phyloP scores from a whole-genome alignment of 768 basidiomycete genomes.

The Kondoa subrosea region DNA sequence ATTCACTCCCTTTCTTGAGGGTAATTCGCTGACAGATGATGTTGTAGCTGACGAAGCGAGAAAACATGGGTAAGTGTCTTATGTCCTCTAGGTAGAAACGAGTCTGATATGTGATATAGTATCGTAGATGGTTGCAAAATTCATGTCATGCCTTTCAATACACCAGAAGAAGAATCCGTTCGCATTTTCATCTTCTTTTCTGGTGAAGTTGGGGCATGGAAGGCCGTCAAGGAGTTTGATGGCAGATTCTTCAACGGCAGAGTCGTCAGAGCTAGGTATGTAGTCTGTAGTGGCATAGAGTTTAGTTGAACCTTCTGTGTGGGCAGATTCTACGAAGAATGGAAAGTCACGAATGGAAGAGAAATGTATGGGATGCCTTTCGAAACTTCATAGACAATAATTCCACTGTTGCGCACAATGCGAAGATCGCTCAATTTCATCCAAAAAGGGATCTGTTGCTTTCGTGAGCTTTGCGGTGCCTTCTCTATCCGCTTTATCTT shows the following conservation, averaged over 20 bases:
- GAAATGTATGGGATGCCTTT: constrained; percentile 3
- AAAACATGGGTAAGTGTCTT: constrained; percentile 11
- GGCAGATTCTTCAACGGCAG: constrained; percentile 83
- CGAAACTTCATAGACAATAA: background rate
- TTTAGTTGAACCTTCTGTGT: background rate
- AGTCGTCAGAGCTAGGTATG: constrained; percentile 54
- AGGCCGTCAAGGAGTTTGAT: constrained; percentile 80
- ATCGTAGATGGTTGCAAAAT: constrained; percentile 79
- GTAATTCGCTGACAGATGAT: background rate
- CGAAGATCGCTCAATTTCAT: no score
- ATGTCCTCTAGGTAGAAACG: constrained; percentile 32
- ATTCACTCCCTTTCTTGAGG: background rate
- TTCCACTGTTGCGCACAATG: no score
- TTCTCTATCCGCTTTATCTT: no score
- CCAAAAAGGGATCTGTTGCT: no score
- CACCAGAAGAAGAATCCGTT: constrained; percentile 58
- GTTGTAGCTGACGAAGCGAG: constrained; percentile 50
- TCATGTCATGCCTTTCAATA: constrained; percentile 46
- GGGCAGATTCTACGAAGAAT: constrained; percentile 6
- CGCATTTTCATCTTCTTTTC: constrained; percentile 81
- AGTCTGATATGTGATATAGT: constrained; percentile 58
- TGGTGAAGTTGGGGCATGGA: constrained; percentile 88
- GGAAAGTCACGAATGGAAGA: background rate
- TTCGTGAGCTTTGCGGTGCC: no score
- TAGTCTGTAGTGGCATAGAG: background rate